A percentile compares a stretch with the other conserved stretches of the same genome.
Evolutionary conservation across 129 eudicot species (phyloP).

Genomic region (Flaveria brownii): DNA sequence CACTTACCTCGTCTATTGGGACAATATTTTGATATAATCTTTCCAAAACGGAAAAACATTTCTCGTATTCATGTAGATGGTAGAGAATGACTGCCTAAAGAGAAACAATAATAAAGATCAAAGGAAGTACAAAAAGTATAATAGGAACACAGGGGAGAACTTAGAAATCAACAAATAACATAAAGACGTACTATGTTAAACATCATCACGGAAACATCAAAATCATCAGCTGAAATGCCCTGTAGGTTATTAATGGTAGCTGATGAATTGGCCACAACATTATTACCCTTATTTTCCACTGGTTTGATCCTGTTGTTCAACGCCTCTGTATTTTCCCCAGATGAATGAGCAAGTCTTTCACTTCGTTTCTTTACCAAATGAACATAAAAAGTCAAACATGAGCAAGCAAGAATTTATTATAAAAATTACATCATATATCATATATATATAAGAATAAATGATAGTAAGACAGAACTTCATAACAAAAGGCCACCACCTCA

Average conservation of each 20-base stretch:
- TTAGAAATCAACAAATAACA: conserved; percentile 19
- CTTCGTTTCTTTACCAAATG: conserved; percentile 47
- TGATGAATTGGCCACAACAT: conserved; percentile 31
- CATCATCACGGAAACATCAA: conserved; percentile 66
- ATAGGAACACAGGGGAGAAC: background rate
- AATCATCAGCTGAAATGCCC: conserved; percentile 51
- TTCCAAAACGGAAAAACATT: conserved; percentile 68
- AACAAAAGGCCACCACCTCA: background rate
- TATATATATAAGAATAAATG: background rate
- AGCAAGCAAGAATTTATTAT: background rate
- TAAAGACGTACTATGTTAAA: conserved; percentile 67
- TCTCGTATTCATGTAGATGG: conserved; percentile 74
- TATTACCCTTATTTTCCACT: conserved; percentile 41
- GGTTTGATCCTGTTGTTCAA: conserved; percentile 43
- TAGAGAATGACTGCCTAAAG: conserved; percentile 78
- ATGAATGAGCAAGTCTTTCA: conserved; percentile 68
- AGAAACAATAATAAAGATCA: conserved; percentile 23
- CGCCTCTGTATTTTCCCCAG: conserved; percentile 57
- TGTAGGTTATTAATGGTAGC: conserved; percentile 37
- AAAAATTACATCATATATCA: background rate
- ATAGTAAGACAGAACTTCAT: background rate
- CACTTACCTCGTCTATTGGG: conserved; percentile 81
- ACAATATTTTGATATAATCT: conserved; percentile 74
- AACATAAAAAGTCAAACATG: conserved; percentile 27
- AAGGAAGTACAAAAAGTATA: background rate